A percentile compares a stretch with the other conserved stretches of the same genome.
phyloP scores from a whole-genome alignment of 495 filamentous ascomycete species.

The Astrocystis sublimbata region DNA sequence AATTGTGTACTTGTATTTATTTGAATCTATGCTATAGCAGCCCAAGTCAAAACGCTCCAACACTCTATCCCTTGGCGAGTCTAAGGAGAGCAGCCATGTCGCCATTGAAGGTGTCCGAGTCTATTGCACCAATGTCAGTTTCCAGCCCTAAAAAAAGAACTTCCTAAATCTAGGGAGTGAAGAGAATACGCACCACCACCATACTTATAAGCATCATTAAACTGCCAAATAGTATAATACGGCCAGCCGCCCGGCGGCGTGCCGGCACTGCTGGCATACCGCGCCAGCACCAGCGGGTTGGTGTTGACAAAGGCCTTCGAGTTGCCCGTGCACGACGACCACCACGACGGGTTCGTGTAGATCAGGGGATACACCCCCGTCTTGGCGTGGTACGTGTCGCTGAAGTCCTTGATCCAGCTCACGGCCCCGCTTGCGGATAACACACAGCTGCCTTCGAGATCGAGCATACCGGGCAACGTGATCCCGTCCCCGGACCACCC shows the following conservation, averaged over 20 bases:
- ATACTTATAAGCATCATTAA: constrained; percentile 46
- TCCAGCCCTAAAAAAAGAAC: not conserved
- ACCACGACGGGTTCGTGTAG: constrained; percentile 64
- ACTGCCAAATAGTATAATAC: constrained; percentile 64
- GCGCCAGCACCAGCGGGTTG: constrained; percentile 60
- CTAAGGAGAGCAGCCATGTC: constrained; percentile 18
- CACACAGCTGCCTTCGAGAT: constrained; percentile 62
- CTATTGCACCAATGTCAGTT: constrained; percentile 8
- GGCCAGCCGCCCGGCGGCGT: constrained; percentile 61
- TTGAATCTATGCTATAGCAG: too few species aligned
- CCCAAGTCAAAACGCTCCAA: not conserved
- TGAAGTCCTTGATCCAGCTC: constrained; percentile 61
- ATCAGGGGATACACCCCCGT: constrained; percentile 61
- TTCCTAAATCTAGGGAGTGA: not conserved
- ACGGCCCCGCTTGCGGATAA: constrained; percentile 56
- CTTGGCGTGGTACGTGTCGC: constrained; percentile 52
- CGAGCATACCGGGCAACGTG: constrained; percentile 68
- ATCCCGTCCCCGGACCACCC: constrained; percentile 62
- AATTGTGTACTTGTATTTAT: not conserved
- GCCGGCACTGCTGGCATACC: constrained; percentile 50
- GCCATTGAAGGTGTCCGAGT: constrained; percentile 56
- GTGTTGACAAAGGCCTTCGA: constrained; percentile 51
- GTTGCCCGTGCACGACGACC: constrained; percentile 62
- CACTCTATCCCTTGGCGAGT: constrained; percentile 11
- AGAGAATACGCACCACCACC: constrained; percentile 27